Evolutionary conservation across 2,329 filamentous ascomycete species (phyloP).

Genomic region (Verticillium dahliae): DNA sequence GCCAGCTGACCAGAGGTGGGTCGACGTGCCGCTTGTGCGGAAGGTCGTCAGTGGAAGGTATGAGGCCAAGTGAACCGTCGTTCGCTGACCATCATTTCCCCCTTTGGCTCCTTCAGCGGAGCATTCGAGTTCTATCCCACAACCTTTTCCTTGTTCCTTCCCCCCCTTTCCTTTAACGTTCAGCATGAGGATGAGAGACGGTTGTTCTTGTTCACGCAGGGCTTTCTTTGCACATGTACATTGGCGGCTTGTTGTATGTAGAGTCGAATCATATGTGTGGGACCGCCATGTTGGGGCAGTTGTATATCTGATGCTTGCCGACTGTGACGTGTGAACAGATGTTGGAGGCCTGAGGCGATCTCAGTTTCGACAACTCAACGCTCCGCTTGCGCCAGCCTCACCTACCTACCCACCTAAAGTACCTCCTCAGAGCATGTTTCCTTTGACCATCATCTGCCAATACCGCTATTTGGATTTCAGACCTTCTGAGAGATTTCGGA

Average conservation of each 20-base stretch:
- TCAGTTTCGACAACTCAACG: neutral
- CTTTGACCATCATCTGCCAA: too few relatives aligned
- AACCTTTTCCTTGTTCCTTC: too few relatives aligned
- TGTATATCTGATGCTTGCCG: neutral
- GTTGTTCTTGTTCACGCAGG: neutral
- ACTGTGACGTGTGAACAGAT: neutral
- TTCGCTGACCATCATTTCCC: neutral
- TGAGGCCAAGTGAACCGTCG: conserved; percentile 38
- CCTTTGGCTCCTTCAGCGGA: neutral
- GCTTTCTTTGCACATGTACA: neutral
- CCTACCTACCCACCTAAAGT: too few relatives aligned
- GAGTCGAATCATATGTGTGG: neutral
- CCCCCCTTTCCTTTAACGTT: neutral
- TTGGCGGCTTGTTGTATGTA: neutral
- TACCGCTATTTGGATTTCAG: too few relatives aligned
- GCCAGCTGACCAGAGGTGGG: conserved; percentile 45
- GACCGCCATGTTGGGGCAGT: neutral
- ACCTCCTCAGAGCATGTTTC: too few relatives aligned
- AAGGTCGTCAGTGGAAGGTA: conserved; percentile 75
- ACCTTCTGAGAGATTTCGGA: too few relatives aligned
- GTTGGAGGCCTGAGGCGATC: too few relatives aligned
- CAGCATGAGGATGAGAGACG: neutral
- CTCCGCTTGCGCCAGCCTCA: neutral
- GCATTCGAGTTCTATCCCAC: too few relatives aligned
- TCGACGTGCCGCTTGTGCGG: conserved; percentile 55